Evolutionary conservation across 2,329 filamentous ascomycete species (phyloP), one percentile per base, ranked within the genome.

Genomic region (Dothidotthia symphoricarpi): DNA sequence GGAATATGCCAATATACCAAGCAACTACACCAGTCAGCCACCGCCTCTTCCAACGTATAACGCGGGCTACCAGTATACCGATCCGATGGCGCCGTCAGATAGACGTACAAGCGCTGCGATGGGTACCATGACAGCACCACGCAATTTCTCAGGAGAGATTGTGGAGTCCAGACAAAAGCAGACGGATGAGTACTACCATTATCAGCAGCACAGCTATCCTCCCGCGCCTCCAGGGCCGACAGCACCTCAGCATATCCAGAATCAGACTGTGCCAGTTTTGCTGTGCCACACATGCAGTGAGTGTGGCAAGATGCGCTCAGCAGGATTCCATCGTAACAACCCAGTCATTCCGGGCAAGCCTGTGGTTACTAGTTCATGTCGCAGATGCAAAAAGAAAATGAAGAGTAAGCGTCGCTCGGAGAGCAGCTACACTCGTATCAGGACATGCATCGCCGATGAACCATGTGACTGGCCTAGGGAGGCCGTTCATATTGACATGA

Each of bases 211-310:
- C 28, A 30, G 28, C 9, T 39, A 49, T 14, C 28, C 39, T 9
- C 50, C 31, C 14, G 29, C 31, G 13, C 42, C 41, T 24, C 28
- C 35, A n/a, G 42, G 31, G 5, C 32, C 36, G 2, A 41, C 43
- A 30, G 37, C 40, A 11, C 41, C 51, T n/a, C 31, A 39, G 14
- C 45, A 45, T 31, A 28, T 43, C 12, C 40, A 45, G 27, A 49
- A 45, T 33, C 39, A 51, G 9, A 33, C 45, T 14, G 49, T 59
- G 9, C 53, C 57, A 16, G 51, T 59, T 9, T 38, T 57, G 31
- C 42, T 57, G 22, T 66, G 59, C 34, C 65, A 68, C 46, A 60
- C 57, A 6, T 68, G 65, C 41, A 61, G 53, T 17, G 41, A 58
- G 13, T 68, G 65, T 29, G 56, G 58, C 9, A 42, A 48, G 12